These are phyloP conservation scores for Hypoxylon sp. DNA, from an alignment of 2,329 filamentous ascomycete species.

Conservation along the genomic window DNA sequence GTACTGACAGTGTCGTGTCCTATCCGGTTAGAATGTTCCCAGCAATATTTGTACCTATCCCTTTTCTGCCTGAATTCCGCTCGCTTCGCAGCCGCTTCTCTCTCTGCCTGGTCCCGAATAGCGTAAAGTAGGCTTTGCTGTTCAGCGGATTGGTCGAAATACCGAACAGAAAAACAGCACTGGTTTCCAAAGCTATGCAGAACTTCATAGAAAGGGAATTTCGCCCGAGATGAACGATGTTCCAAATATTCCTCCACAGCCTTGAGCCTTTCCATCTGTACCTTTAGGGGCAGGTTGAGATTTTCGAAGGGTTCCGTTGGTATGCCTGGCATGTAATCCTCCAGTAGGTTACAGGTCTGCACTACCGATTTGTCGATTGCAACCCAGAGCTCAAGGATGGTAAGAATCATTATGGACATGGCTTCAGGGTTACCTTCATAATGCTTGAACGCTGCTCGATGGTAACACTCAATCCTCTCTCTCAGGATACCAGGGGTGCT, in stretches of 20 bases:
- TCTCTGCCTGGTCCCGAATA: constrained; percentile 57
- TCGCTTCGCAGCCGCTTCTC: constrained; percentile 49
- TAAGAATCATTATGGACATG: constrained; percentile 67
- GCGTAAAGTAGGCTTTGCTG: constrained; percentile 54
- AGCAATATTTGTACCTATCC: constrained; percentile 49
- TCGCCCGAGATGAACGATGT: constrained; percentile 47
- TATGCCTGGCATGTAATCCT: constrained; percentile 62
- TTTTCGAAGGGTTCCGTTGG: constrained; percentile 55
- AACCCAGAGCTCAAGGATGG: constrained; percentile 69
- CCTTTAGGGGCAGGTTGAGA: constrained; percentile 59
- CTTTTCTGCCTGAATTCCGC: constrained; percentile 51
- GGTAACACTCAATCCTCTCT: constrained; percentile 53
- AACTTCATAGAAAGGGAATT: constrained; percentile 47
- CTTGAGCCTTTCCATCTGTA: constrained; percentile 61
- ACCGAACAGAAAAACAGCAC: constrained; percentile 61
- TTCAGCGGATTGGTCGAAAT: constrained; percentile 58
- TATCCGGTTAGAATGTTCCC: constrained; percentile 15
- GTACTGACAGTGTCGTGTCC: constrained; percentile 17
- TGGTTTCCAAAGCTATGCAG: constrained; percentile 54
- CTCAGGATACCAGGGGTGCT: constrained; percentile 4
- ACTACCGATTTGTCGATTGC: constrained; percentile 64
- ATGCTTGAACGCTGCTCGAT: constrained; percentile 33
- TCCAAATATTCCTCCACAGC: constrained; percentile 62
- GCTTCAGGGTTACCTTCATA: constrained; percentile 60
- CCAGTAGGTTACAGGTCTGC: constrained; percentile 55